Base-by-base conservation (phyloP, 164 flowering plant genomes). In the Vitis rupestris region DNA sequence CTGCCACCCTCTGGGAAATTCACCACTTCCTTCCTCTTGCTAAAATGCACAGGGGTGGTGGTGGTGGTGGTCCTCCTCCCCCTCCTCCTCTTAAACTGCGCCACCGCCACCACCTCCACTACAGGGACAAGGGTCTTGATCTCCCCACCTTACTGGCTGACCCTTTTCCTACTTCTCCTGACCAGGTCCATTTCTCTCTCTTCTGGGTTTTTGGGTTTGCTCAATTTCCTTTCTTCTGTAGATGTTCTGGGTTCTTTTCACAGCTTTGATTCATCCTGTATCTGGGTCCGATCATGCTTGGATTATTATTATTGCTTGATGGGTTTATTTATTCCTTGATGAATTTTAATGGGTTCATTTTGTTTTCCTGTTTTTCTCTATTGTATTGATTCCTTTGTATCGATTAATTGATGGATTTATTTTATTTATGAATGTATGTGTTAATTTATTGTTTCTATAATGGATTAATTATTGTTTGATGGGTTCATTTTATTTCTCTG, bases 1-100 rank as follows among this genome's bases (percentile, higher is more conserved):
- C 82, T 23, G 93, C 97, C 12, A 83, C 83, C 63, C 88, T 94
- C 69, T 90, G 94, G 96, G 94, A 92, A 74, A 65, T 83, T 61
- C 82, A 74, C 47, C 64, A 66, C 59, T 59, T 70, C 55, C 55
- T 66, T 6, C 82, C 82, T 4, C 63, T 71, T 8, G 53, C 68
- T 68, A 79, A 73, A 64, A 88, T 88, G 93, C 80, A 70, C 72
- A 70, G 77, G 8, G 68, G 19, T 63, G 74, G 44, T 56, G 72
- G 19, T 37, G 67, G 57, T 50, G 9, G 0, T 37, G 27, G 37
- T 50, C 69, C 55, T 70, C 59, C 49, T 73, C 50, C 59, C 16
- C 67, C 55, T 51, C 65, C 53, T 59, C 60, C 17, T 29, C 68
- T 23, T 30, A 82, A 82, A 64, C 71, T 66, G 63, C 53, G 77